Conservation (phyloP, 2,329 filamentous ascomycete species). For the Pseudocercospora fijiensis region DNA sequence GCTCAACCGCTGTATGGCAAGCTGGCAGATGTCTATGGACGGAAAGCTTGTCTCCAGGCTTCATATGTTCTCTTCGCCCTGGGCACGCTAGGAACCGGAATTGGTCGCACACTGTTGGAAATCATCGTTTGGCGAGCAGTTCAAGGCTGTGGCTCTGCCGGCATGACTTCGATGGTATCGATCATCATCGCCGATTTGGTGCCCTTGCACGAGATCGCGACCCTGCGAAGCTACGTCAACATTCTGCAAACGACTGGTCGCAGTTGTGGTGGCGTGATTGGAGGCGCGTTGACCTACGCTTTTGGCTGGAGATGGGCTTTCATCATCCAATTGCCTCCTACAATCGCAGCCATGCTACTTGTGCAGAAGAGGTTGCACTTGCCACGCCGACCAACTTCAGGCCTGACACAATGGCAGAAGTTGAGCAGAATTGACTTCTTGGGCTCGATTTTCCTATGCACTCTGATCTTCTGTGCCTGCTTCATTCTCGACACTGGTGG, state of each 20-base stretch:
- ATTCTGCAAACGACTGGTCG: slow-evolving; percentile 52
- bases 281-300: slow-evolving; percentile 61
- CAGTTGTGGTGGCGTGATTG: slow-evolving; percentile 55
- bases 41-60: slow-evolving; percentile 42
- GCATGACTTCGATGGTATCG: slow-evolving; percentile 46
- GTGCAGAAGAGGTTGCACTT: slow-evolving; percentile 40
- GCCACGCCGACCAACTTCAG: slow-evolving; percentile 9
- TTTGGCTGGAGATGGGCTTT: slow-evolving; percentile 69
- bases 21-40: slow-evolving; percentile 48
- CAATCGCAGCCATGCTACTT: slow-evolving; percentile 52
- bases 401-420: slow-evolving; percentile 31
- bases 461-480: slow-evolving; percentile 47
- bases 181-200: slow-evolving; percentile 54
- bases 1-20: slow-evolving; percentile 47
- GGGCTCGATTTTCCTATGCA: slow-evolving; percentile 51
- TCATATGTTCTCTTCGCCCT: slow-evolving; percentile 46
- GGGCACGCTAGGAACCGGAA: slow-evolving; percentile 44
- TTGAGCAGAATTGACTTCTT: slow-evolving; percentile 60
- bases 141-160: slow-evolving; percentile 48
- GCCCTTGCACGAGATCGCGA: slow-evolving; percentile 50
- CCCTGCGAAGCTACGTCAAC: slow-evolving; percentile 54
- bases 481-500: slow-evolving; percentile 53
- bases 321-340: slow-evolving; percentile 57
- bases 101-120: slow-evolving; percentile 40
- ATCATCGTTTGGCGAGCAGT: slow-evolving; percentile 45